phyloP scores from a whole-genome alignment of 2,329 filamentous ascomycete species.

The Ophiostoma sp. region DNA sequence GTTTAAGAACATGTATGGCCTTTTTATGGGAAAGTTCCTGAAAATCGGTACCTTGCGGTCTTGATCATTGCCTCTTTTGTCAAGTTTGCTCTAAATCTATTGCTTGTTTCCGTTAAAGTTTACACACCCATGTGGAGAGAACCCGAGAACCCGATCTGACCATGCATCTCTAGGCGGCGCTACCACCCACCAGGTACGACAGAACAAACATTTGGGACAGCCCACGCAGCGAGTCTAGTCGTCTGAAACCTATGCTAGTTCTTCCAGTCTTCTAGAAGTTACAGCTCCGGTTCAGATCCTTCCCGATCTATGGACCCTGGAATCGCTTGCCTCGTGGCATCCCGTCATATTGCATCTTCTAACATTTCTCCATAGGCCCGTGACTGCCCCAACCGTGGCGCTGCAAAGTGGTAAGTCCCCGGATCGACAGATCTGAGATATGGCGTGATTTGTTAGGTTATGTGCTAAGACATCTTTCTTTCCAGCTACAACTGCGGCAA shows the following conservation, averaged over 20 bases:
- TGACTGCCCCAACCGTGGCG: constrained; percentile 79
- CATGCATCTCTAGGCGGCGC: constrained; percentile 57
- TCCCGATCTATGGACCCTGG: not conserved
- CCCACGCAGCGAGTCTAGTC: constrained; percentile 21
- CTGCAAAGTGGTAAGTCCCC: constrained; percentile 67
- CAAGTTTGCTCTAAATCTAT: constrained; percentile 19
- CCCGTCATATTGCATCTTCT: constrained; percentile 29
- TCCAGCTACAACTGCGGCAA: constrained; percentile 74
- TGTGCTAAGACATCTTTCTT: not conserved
- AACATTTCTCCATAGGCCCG: constrained; percentile 54
- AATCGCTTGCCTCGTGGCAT: not conserved
- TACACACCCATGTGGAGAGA: constrained; percentile 24
- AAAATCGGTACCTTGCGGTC: constrained; percentile 15
- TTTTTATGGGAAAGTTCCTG: constrained; percentile 15
- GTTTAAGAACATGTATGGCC: constrained; percentile 16
- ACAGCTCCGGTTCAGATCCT: not conserved
- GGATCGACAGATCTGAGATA: not conserved
- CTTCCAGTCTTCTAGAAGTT: not conserved
- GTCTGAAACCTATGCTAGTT: not conserved
- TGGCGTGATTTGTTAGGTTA: not conserved
- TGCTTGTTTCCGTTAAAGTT: constrained; percentile 15
- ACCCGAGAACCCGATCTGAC: constrained; percentile 30
- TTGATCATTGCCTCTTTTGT: constrained; percentile 16
- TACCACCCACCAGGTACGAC: constrained; percentile 66
- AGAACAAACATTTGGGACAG: constrained; percentile 26